Evolutionary conservation across 345 rosid genomes (phyloP), one percentile per base, ranked within the genome.

Genomic region (Adansonia digitata): DNA sequence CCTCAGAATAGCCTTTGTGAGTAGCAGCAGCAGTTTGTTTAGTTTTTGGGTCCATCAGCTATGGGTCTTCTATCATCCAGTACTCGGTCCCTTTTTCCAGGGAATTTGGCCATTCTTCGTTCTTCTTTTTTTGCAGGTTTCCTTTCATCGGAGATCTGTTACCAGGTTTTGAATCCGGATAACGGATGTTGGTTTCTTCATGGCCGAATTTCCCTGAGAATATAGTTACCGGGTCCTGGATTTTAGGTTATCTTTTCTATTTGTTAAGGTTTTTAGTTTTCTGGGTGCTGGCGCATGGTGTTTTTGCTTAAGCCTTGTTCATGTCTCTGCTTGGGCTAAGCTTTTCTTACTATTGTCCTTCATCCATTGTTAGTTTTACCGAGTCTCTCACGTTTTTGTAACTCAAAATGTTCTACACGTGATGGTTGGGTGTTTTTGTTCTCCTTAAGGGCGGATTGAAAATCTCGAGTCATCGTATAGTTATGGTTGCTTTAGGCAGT

Each of bases 81-180:
- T 53, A 61, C 80, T 59, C 22, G 78, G 87, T 81, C 71, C 79
- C 73, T 70, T 88, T 93, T 91, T 88, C 89, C 86, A 79, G 88
- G 87, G 81, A 82, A 70, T 24, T 27, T 31, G 88, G 85, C 78
- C 77, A 77, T 84, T 82, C 61, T 49, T 15, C 62, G 0, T 42
- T 24, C 81, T 92, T 90, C 91, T 42, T 24, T 82, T 92, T 90
- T 93, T 27, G 80, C 91, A 79, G 91, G 77, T 82, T 85, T 80
- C 78, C 68, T 1, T 53, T 35, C 7, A 37, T 20, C 43, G 78
- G 81, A 73, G 79, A 78, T 77, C 90, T 89, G 88, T 89, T 88
- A 48, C 55, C 62, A 57, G 71, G 60, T 71, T 82, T 81, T 83
- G 69, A 64, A 43, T 15, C 75, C 76, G 51, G 13, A 24, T 13